Evolutionary conservation across 2,329 filamentous ascomycete species (phyloP).

Genomic region (Aspergillus fijiensis): DNA sequence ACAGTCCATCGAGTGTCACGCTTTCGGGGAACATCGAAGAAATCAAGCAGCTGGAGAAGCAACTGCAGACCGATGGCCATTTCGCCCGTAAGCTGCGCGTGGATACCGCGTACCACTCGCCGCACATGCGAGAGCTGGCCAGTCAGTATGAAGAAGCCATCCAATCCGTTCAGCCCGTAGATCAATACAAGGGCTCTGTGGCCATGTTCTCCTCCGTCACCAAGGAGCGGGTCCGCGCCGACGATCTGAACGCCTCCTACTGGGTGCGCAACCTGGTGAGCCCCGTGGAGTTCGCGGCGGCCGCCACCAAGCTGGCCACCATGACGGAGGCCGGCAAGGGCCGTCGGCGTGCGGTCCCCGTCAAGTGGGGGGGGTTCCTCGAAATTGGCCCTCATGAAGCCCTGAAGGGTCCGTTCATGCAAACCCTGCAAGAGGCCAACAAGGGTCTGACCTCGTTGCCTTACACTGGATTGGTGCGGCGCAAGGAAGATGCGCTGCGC

Average conservation of each 20-base stretch:
- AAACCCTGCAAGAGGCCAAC: background rate
- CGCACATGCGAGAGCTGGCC: background rate
- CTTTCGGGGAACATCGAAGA: background rate
- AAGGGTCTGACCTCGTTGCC: background rate
- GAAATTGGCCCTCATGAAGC: background rate
- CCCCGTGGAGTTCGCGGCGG: background rate
- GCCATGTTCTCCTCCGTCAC: constrained; percentile 6
- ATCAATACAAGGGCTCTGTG: background rate
- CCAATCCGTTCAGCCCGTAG: background rate
- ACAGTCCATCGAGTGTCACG: constrained; percentile 3
- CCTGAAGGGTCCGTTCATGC: background rate
- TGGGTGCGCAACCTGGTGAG: constrained; percentile 5
- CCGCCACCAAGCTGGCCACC: background rate
- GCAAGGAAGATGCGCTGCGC: background rate
- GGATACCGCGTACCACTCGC: background rate
- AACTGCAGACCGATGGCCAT: background rate
- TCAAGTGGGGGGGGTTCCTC: too few relatives aligned
- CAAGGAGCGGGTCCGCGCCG: background rate
- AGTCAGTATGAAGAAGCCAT: background rate
- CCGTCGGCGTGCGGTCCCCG: background rate
- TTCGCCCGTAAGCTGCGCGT: background rate
- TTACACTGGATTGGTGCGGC: background rate
- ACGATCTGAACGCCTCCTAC: background rate
- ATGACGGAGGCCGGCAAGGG: too few relatives aligned
- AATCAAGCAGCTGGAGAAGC: background rate